A percentile compares a stretch with the other conserved stretches of the same genome.
These are phyloP conservation scores for Fusarium pininemorale DNA, from an alignment of 2,329 filamentous ascomycete genomes.

Conservation along the genomic window DNA sequence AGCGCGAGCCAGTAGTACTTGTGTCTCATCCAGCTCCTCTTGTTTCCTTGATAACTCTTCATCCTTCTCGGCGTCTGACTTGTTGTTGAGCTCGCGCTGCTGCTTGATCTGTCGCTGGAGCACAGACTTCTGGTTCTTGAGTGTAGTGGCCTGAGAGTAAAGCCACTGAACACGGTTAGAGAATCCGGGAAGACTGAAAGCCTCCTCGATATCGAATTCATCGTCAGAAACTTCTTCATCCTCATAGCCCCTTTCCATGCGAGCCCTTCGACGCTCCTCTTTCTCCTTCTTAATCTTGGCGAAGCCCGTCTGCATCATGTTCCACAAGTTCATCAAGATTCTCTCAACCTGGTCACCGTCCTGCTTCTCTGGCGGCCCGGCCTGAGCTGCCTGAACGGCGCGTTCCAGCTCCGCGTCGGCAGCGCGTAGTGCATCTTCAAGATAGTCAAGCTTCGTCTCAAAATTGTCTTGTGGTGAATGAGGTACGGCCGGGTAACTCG, in stretches of 20 bases:
- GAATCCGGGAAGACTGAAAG: conserved; percentile 80
- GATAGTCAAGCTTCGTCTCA: conserved; percentile 73
- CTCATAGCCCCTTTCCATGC: conserved; percentile 64
- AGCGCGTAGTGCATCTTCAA: conserved; percentile 67
- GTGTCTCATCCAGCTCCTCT: conserved; percentile 62
- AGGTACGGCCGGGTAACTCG: conserved; percentile 66
- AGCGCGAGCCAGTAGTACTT: conserved; percentile 47
- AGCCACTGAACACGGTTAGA: conserved; percentile 81
- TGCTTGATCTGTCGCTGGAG: conserved; percentile 94
- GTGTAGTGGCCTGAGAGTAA: conserved; percentile 76
- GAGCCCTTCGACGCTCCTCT: conserved; percentile 61
- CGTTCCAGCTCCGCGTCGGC: conserved; percentile 57
- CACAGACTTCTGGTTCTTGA: conserved; percentile 89
- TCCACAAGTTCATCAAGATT: conserved; percentile 65
- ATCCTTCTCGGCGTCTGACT: conserved; percentile 78
- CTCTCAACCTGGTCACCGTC: conserved; percentile 63
- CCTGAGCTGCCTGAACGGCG: conserved; percentile 43
- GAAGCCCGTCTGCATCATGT: conserved; percentile 61
- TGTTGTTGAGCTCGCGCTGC: conserved; percentile 90
- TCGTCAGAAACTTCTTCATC: conserved; percentile 71
- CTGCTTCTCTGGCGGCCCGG: conserved; percentile 40
- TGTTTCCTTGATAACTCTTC: conserved; percentile 68
- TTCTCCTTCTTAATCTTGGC: conserved; percentile 64
- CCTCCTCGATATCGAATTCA: conserved; percentile 63
- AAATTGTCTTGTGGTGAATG: conserved; percentile 64